Evolutionary conservation across 176 grass and related monocot species (phyloP).

Genomic region (Eragrostis nindensis): DNA sequence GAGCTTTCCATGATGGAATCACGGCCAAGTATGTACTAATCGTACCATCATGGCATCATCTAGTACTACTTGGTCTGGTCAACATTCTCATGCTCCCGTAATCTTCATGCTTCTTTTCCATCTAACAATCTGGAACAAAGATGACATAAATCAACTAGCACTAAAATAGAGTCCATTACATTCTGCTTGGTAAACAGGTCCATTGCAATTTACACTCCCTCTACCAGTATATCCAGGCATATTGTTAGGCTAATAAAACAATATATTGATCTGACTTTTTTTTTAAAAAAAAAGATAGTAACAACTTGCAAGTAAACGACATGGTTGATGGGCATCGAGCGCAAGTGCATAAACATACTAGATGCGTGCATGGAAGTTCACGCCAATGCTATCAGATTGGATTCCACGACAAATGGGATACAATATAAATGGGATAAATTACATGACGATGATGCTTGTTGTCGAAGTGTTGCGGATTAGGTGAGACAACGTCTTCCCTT

Average conservation of each 20-base stretch:
- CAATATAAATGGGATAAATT: background rate
- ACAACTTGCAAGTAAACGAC: background rate
- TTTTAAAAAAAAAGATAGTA: background rate
- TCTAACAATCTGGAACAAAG: slow-evolving; percentile 7
- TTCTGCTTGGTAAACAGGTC: background rate
- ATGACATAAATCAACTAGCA: background rate
- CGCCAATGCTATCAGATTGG: slow-evolving; percentile 10
- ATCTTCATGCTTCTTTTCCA: background rate
- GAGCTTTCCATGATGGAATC: slow-evolving; percentile 6
- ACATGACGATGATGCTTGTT: slow-evolving; percentile 25
- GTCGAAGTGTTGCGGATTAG: slow-evolving; percentile 30
- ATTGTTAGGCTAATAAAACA: too few relatives aligned
- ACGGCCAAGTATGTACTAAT: slow-evolving; percentile 7
- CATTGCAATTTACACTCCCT: background rate
- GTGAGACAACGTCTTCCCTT: slow-evolving; percentile 33
- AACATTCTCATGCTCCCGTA: slow-evolving; percentile 42
- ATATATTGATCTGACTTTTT: background rate
- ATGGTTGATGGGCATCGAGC: slow-evolving; percentile 8
- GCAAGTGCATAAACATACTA: background rate
- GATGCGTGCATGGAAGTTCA: slow-evolving; percentile 25
- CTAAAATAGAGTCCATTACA: background rate
- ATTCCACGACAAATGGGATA: slow-evolving; percentile 2
- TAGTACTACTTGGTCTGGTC: slow-evolving; percentile 33
- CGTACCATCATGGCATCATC: slow-evolving; percentile 21
- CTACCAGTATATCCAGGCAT: too few relatives aligned